Evolutionary conservation across 306 rosid species (phyloP).

Genomic region (Hippophae tibetana): DNA sequence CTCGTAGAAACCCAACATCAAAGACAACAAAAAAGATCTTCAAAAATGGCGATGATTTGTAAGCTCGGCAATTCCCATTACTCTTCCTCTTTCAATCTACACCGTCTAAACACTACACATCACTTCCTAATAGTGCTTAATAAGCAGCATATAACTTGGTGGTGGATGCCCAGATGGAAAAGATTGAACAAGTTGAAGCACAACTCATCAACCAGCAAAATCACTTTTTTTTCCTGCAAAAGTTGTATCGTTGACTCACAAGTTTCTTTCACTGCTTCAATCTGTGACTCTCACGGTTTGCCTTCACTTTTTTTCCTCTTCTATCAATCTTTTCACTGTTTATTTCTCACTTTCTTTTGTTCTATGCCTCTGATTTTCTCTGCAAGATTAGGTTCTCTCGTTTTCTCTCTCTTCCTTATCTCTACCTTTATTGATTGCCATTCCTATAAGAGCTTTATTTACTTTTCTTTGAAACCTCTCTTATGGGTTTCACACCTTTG

Average conservation of each 20-base stretch:
- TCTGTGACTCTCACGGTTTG: constrained; percentile 34
- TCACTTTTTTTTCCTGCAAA: constrained; percentile 30
- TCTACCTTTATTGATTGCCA: constrained; percentile 28
- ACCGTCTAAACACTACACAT: neutral
- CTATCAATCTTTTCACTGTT: constrained; percentile 31
- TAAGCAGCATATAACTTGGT: neutral
- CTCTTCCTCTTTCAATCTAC: constrained; percentile 9
- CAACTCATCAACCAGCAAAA: neutral
- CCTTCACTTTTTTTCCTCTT: constrained; percentile 36
- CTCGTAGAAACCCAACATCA: too few relatives aligned
- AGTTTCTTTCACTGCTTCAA: constrained; percentile 19
- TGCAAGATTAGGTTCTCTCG: constrained; percentile 27
- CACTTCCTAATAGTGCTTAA: constrained; percentile 1
- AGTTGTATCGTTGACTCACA: constrained; percentile 42
- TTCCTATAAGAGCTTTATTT: constrained; percentile 26
- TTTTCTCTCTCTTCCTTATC: constrained; percentile 25
- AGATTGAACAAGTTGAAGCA: constrained; percentile 5
- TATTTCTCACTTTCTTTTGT: constrained; percentile 12
- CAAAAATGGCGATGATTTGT: neutral
- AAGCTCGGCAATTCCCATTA: constrained; percentile 6
- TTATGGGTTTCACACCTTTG: constrained; percentile 18
- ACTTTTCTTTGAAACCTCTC: constrained; percentile 2
- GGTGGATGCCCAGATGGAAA: constrained; percentile 12
- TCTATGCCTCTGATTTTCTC: constrained; percentile 13
- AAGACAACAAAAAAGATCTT: neutral